A percentile compares a stretch with the other conserved stretches of the same genome.
Conservation (phyloP, 73 alveolate genomes). For the Paramecium primaurelia region DNA sequence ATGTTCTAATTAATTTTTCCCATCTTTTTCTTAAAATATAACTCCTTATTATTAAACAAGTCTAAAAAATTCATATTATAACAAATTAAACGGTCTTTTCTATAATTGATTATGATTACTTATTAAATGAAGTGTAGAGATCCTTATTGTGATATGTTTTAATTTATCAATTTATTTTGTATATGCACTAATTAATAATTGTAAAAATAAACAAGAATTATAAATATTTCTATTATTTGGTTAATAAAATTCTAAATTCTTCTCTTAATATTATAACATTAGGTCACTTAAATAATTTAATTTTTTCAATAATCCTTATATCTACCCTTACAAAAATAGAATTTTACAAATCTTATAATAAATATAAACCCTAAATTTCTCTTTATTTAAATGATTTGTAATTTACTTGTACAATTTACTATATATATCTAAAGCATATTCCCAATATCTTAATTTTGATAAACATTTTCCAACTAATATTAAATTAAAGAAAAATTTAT, state of each 20-base stretch:
- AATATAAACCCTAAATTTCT: background rate
- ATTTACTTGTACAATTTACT: background rate
- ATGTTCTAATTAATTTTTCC: background rate
- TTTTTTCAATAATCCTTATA: background rate
- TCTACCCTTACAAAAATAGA: background rate
- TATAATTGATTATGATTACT: background rate
- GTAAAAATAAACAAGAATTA: background rate
- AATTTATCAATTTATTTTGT: background rate
- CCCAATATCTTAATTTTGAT: background rate
- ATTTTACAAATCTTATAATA: background rate
- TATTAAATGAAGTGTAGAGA: background rate
- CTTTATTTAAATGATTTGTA: background rate
- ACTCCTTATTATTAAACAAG: background rate
- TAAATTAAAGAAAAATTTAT: background rate
- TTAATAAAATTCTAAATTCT: background rate
- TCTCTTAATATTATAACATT: background rate
- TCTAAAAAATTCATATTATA: background rate
- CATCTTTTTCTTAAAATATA: background rate
- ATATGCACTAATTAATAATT: background rate
- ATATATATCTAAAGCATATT: background rate
- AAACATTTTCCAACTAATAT: background rate
- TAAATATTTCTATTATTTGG: background rate
- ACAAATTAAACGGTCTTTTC: background rate
- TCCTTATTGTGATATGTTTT: background rate
- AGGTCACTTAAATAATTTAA: background rate